Evolutionary conservation across 2,329 filamentous ascomycete species (phyloP), one percentile per base, ranked within the genome.

Genomic region (Ustilaginoidea virens): DNA sequence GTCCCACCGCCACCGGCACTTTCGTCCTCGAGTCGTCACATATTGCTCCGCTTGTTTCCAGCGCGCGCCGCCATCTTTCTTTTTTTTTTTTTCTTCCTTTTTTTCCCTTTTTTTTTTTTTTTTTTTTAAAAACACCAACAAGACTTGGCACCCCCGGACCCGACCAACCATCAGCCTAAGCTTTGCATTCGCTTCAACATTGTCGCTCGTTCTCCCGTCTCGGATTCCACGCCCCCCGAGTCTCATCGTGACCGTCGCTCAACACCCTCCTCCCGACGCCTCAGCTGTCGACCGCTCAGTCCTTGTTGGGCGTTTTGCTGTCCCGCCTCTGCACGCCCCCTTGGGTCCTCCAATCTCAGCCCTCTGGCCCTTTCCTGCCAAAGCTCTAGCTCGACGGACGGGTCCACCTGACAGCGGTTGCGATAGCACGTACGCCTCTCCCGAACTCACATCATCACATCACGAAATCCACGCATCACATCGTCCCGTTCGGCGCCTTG

Each of bases 1-100:
- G 48, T 51, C 34, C 34, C 34, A 36, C 36, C 27, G 34, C 29
- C 27, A 31, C 24, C 32, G 32, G 24, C 32, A 30, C 28, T 33
- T 30, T 32, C 30, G 33, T 34, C 35, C 25, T 33, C 25, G n/a
- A 20, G 23, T 33, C 28, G 31, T 31, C 33, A 28, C 31, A 31
- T 27, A 16, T 29, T 30, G n/a, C n/a, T n/a, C n/a, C 13, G 14
- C 22, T 17, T 16, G 24, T 15, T 25, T 25, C 21, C 30, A 33
- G 9, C 29, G 25, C 20, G 27, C 34, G 32, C 25, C 25, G 27
- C 15, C 28, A 27, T 20, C 28, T 33, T n/a, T n/a, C n/a, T n/a
- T n/a, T n/a, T n/a, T n/a, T n/a, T n/a, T n/a, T n/a, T n/a, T n/a
- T n/a, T n/a, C n/a, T n/a, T n/a, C n/a, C n/a, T n/a, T n/a, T n/a